phyloP scores from a whole-genome alignment of 352 stramenopile genomes.

The Phytopythium ostracodes region DNA sequence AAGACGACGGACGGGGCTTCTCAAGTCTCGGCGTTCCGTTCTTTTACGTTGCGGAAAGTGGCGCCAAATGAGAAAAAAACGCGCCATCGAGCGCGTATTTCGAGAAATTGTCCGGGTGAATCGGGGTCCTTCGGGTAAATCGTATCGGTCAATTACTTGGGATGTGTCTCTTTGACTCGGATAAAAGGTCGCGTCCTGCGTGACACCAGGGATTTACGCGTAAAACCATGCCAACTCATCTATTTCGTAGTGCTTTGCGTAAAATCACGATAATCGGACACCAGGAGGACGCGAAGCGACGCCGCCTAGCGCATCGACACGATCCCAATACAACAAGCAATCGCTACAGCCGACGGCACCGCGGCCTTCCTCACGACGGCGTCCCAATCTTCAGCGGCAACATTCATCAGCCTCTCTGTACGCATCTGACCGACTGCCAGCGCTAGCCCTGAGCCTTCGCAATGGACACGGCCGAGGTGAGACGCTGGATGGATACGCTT shows the following conservation, averaged over 20 bases:
- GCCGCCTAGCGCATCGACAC: neutral
- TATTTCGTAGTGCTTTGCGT: neutral
- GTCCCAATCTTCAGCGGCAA: neutral
- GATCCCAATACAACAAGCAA: too few species aligned
- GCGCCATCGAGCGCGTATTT: neutral
- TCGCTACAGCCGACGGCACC: neutral
- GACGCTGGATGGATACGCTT: neutral
- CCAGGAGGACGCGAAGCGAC: neutral
- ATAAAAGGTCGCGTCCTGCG: neutral
- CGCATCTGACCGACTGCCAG: neutral
- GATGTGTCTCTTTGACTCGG: neutral
- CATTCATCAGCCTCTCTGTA: neutral
- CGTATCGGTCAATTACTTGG: too few species aligned
- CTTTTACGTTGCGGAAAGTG: constrained; percentile 1
- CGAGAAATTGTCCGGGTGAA: constrained; percentile 6
- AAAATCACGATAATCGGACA: neutral
- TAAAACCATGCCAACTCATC: neutral
- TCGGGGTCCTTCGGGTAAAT: neutral
- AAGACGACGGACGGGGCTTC: neutral
- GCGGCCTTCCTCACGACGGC: neutral
- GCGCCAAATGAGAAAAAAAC: neutral
- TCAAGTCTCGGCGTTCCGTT: neutral
- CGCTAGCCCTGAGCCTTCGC: neutral
- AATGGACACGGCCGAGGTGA: constrained; percentile 52
- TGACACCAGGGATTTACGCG: neutral